Percentiles rank a stretch among this genome's conserved stretches.
phyloP scores from a whole-genome alignment of 2,329 filamentous ascomycete species.

The Thermothelomyces thermophilus region DNA sequence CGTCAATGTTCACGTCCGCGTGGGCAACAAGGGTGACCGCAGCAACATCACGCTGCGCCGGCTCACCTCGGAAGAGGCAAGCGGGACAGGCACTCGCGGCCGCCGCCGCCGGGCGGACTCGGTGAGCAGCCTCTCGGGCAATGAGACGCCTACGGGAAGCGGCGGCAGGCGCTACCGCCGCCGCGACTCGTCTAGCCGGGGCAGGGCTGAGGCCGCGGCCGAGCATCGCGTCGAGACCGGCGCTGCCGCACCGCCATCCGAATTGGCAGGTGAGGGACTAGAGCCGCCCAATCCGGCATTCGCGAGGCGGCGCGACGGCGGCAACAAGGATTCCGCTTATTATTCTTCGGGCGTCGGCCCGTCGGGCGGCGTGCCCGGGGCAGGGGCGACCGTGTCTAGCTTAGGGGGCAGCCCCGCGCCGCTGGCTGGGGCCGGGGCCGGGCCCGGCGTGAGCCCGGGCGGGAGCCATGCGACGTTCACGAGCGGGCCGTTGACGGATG shows the following conservation, averaged over 20 bases:
- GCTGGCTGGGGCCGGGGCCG: background rate
- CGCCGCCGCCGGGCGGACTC: conserved; percentile 41
- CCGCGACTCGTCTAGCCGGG: conserved; percentile 44
- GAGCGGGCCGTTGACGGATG: conserved; percentile 34
- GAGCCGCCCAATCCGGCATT: conserved; percentile 53
- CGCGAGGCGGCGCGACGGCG: conserved; percentile 39
- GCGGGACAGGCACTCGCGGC: conserved; percentile 4
- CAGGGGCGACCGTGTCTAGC: conserved; percentile 41
- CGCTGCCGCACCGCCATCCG: background rate
- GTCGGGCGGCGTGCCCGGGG: conserved; percentile 34
- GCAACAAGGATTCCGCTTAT: conserved; percentile 53
- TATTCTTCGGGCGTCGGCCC: conserved; percentile 40
- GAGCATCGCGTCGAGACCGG: conserved; percentile 38
- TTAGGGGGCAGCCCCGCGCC: conserved; percentile 35
- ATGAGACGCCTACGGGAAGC: conserved; percentile 41
- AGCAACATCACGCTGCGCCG: conserved; percentile 57
- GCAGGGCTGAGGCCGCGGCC: conserved; percentile 40
- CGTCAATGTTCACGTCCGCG: conserved; percentile 53
- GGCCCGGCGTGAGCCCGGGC: conserved; percentile 35
- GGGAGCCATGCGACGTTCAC: conserved; percentile 32
- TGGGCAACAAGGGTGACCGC: conserved; percentile 53
- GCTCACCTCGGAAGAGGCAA: conserved; percentile 52
- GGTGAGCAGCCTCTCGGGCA: conserved; percentile 49
- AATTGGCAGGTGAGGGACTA: conserved; percentile 11
- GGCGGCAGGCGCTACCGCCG: conserved; percentile 38